These are phyloP conservation scores for Saitozyma sp. DNA, from an alignment of 768 basidiomycete species.

Conservation along the genomic window DNA sequence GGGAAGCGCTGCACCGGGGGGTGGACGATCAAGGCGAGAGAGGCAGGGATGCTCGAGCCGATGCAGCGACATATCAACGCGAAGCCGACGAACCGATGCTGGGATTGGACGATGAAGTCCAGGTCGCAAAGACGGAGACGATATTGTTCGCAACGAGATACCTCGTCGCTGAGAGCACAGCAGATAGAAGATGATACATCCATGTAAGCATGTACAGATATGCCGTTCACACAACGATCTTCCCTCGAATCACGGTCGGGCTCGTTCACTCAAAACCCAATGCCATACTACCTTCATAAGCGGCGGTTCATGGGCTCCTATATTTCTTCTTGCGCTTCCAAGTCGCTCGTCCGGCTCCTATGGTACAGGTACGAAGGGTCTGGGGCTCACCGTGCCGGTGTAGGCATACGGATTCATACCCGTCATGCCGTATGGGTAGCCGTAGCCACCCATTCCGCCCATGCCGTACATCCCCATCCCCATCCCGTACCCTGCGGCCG, in stretches of 20 bases:
- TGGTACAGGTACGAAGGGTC: no score
- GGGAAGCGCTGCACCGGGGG: conserved; percentile 2
- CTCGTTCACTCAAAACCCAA: no score
- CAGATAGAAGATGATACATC: no score
- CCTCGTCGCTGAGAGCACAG: conserved; percentile 1
- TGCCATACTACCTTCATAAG: no score
- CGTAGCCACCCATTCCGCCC: conserved; percentile 26
- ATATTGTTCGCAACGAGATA: conserved; percentile 32
- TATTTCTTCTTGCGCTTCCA: no score
- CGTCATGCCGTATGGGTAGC: conserved; percentile 40
- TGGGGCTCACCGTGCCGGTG: background rate
- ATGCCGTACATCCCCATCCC: conserved; percentile 36
- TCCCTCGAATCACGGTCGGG: no score
- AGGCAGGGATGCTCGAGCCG: background rate
- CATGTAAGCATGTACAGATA: no score
- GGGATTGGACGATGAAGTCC: no score
- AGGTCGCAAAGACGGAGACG: background rate
- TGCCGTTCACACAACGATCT: no score
- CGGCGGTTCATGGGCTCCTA: no score
- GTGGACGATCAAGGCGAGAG: background rate
- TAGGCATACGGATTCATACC: conserved; percentile 13
- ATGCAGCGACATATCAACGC: background rate
- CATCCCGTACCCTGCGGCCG: conserved; percentile 31
- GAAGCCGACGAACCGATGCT: background rate
- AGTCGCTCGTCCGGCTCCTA: no score